Evolutionary conservation across 495 filamentous ascomycete genomes (phyloP).

Genomic region (Talaromyces nanjingensis): DNA sequence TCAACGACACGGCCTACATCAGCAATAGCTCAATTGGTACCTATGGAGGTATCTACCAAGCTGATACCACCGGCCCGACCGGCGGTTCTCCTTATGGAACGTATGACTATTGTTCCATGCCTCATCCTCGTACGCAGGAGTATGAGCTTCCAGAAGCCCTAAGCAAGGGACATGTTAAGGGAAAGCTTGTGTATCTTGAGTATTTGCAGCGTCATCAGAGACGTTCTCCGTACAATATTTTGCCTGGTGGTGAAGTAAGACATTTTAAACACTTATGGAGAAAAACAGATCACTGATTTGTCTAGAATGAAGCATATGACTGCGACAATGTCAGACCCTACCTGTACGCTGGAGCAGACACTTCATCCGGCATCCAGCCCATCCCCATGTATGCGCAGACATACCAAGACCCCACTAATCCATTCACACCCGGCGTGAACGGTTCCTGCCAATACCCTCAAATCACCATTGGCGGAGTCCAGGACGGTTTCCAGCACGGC

Average conservation of each 20-base stretch:
- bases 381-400: constrained; percentile 34
- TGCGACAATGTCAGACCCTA: constrained; percentile 34
- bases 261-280: background rate
- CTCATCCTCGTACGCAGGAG: constrained; percentile 32
- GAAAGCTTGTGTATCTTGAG: constrained; percentile 30
- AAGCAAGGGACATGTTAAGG: constrained; percentile 21
- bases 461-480: constrained; percentile 35
- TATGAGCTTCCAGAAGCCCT: constrained; percentile 27
- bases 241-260: constrained; percentile 33
- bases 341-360: constrained; percentile 26
- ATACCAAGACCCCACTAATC: constrained; percentile 32
- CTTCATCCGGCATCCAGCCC: constrained; percentile 17
- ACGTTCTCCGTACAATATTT: constrained; percentile 35
- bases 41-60: constrained; percentile 34
- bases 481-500: constrained; percentile 37
- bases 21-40: constrained; percentile 31
- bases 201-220: constrained; percentile 39
- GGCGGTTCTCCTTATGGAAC: constrained; percentile 17
- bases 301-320: constrained; percentile 33
- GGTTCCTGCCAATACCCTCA: constrained; percentile 39
- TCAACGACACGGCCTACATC: constrained; percentile 34
- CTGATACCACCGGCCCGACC: constrained; percentile 22
- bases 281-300: background rate
- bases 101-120: constrained; percentile 41
- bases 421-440: constrained; percentile 28